phyloP scores from a whole-genome alignment of 2,329 filamentous ascomycete species.

The Colletotrichum sojae region DNA sequence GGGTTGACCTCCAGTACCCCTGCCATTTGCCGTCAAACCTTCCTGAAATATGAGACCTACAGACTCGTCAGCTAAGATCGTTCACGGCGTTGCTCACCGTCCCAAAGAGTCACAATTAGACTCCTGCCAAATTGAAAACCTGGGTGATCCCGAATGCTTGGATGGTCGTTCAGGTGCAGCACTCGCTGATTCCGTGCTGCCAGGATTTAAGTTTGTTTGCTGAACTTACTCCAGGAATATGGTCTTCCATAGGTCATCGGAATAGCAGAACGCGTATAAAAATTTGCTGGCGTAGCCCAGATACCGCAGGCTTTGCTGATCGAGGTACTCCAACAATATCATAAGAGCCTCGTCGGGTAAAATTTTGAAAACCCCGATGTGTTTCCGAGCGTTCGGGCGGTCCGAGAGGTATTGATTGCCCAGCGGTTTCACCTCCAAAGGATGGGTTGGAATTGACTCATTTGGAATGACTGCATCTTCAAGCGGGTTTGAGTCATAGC shows the following conservation, averaged over 20 bases:
- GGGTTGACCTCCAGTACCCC: constrained; percentile 88
- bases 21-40: constrained; percentile 71
- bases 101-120: constrained; percentile 4
- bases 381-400: constrained; percentile 75
- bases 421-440: constrained; percentile 85
- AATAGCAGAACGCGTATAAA: constrained; percentile 85
- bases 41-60: constrained; percentile 43
- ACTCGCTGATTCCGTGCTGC: not conserved
- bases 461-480: constrained; percentile 21
- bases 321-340: constrained; percentile 81
- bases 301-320: constrained; percentile 71
- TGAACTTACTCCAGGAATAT: constrained; percentile 85
- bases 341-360: constrained; percentile 88
- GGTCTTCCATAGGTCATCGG: constrained; percentile 91
- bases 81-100: not conserved
- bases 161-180: not conserved
- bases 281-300: constrained; percentile 87
- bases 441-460: constrained; percentile 80
- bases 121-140: not conserved
- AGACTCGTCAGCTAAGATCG: constrained; percentile 20
- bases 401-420: constrained; percentile 84
- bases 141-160: too few relatives aligned
- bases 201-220: not conserved
- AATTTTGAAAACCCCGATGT: constrained; percentile 74
- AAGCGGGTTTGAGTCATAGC: constrained; percentile 37